Evolutionary conservation across 129 eudicot species (phyloP).

Genomic region (Pittosporum tobira): DNA sequence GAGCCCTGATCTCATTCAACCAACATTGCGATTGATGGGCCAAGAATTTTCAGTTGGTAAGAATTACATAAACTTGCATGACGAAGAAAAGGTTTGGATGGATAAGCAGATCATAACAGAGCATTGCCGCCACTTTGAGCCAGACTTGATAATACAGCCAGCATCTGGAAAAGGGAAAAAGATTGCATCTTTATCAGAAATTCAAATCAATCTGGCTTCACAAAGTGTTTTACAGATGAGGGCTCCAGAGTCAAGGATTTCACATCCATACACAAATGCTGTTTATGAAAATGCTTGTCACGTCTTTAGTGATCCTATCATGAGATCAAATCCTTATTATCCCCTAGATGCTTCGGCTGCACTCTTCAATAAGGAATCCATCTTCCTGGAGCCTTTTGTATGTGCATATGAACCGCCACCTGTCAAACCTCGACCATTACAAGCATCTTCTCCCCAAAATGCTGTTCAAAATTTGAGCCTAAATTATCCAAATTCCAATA

Average conservation of each 20-base stretch:
- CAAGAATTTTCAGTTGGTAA: slow-evolving; percentile 27
- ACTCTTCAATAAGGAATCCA: neutral
- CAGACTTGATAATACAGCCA: slow-evolving; percentile 2
- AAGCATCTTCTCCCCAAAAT: neutral
- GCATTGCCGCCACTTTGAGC: slow-evolving; percentile 7
- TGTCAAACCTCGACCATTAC: slow-evolving; percentile 1
- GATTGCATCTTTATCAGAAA: slow-evolving; percentile 4
- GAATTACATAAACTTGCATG: slow-evolving; percentile 4
- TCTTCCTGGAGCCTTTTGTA: slow-evolving; percentile 7
- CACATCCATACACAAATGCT: neutral
- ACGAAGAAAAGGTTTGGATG: slow-evolving; percentile 22
- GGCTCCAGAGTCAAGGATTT: slow-evolving; percentile 12
- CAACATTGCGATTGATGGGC: slow-evolving; percentile 43
- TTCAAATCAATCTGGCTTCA: slow-evolving; percentile 12
- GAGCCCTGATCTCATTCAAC: slow-evolving; percentile 8
- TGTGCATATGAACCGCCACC: slow-evolving; percentile 9
- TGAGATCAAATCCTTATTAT: slow-evolving; percentile 7
- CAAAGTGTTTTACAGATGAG: slow-evolving; percentile 10
- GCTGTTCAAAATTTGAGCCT: neutral
- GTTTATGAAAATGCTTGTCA: slow-evolving; percentile 6
- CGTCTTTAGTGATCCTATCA: neutral
- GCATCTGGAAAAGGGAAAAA: slow-evolving; percentile 15
- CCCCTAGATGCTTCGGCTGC: slow-evolving; percentile 6
- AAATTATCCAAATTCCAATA: neutral
- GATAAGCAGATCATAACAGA: slow-evolving; percentile 24